Evolutionary conservation across 1,284 basidiomycete species (phyloP).

Genomic region (Rhodotorula mucilaginosa): DNA sequence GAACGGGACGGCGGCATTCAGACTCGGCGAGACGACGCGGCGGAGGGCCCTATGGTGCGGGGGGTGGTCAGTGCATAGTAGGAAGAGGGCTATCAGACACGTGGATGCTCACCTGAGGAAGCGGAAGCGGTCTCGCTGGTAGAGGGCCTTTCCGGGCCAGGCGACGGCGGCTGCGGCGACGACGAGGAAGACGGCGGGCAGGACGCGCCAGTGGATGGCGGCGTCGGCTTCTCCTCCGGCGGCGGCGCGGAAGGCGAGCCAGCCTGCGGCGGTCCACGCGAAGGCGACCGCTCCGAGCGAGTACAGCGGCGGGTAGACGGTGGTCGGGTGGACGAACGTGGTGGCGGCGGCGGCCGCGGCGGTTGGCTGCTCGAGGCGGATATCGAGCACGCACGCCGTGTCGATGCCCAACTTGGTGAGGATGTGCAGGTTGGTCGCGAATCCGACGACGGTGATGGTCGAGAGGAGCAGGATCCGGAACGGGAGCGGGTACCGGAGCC

Average conservation of each 20-base stretch:
- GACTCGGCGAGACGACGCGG: slow-evolving; percentile 69
- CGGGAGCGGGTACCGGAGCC: slow-evolving; percentile 69
- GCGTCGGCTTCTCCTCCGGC: slow-evolving; percentile 25
- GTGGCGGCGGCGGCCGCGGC: background rate
- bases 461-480: slow-evolving; percentile 73
- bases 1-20: slow-evolving; percentile 70
- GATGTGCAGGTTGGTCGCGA: slow-evolving; percentile 84
- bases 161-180: slow-evolving; percentile 24
- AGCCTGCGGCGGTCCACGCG: slow-evolving; percentile 36
- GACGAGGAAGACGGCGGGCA: slow-evolving; percentile 29
- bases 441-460: slow-evolving; percentile 68
- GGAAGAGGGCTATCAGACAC: background rate
- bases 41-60: slow-evolving; percentile 60
- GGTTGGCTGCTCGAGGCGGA: slow-evolving; percentile 27
- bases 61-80: slow-evolving; percentile 4
- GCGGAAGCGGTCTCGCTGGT: slow-evolving; percentile 37
- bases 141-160: slow-evolving; percentile 40
- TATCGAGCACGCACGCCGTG: slow-evolving; percentile 62
- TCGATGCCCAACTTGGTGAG: slow-evolving; percentile 73
- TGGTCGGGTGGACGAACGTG: slow-evolving; percentile 41
- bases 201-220: slow-evolving; percentile 19
- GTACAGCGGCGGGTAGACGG: slow-evolving; percentile 43
- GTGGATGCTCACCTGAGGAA: slow-evolving; percentile 35
- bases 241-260: slow-evolving; percentile 30
- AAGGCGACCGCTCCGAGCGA: slow-evolving; percentile 27